Conservation (phyloP, 2,329 filamentous ascomycete genomes). For the Emergomyces africanus region DNA sequence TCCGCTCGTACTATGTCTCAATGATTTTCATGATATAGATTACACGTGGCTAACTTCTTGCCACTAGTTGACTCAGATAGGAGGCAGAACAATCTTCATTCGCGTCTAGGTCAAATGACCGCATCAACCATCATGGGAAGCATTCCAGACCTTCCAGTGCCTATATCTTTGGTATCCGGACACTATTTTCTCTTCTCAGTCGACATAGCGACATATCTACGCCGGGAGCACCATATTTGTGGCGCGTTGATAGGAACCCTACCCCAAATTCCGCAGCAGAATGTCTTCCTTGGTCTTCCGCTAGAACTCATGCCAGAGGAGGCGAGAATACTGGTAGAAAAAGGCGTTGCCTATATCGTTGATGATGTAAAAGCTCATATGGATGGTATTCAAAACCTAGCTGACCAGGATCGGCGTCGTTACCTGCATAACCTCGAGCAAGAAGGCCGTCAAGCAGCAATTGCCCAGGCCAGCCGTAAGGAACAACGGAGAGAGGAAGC, state of each 20-base stretch:
- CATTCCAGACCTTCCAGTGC: constrained; percentile 44
- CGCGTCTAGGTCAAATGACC: constrained; percentile 11
- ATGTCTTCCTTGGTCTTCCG: constrained; percentile 80
- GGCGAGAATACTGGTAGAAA: constrained; percentile 65
- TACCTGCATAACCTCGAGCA: constrained; percentile 48
- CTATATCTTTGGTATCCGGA: constrained; percentile 67
- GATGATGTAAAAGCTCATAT: constrained; percentile 66
- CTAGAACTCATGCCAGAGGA: constrained; percentile 87
- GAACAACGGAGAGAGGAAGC: constrained; percentile 38
- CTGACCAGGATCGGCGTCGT: constrained; percentile 44
- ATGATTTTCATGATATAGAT: background rate
- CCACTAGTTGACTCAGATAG: background rate
- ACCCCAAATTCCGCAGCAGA: constrained; percentile 87
- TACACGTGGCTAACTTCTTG: background rate
- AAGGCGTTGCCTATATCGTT: constrained; percentile 62
- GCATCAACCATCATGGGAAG: constrained; percentile 20
- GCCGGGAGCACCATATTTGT: constrained; percentile 69
- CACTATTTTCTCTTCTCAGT: constrained; percentile 86
- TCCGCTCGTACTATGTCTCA: constrained; percentile 11
- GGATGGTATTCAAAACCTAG: constrained; percentile 46
- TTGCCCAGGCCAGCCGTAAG: constrained; percentile 34
- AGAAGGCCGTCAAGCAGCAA: constrained; percentile 41
- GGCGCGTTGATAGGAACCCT: constrained; percentile 78
- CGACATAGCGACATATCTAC: constrained; percentile 62
- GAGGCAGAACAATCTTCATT: background rate